Evolutionary conservation across 2,329 filamentous ascomycete genomes (phyloP), one percentile per base, ranked within the genome.

Genomic region (Gremmenia infestans): DNA sequence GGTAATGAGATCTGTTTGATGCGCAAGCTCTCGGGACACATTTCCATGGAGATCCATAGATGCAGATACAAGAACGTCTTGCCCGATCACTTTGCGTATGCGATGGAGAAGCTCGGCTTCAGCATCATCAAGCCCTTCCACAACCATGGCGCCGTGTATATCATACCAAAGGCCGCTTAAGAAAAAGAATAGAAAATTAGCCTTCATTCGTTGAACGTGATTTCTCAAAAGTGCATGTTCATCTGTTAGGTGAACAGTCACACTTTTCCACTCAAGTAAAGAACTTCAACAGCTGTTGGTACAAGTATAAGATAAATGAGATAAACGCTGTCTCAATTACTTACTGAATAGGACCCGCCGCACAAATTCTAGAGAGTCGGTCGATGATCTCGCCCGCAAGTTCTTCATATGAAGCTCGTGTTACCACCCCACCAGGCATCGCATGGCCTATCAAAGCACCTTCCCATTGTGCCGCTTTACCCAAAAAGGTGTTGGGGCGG

Each of bases 11-110:
- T 81, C 79, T 2, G 72, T 73, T 68, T 75, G 72, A 58, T 81
- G 77, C 2, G 70, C 77, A 14, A 81, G 68, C 42, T 73, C 68
- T 5, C 72, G 70, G 8, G 78, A 80, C 7, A 81, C 78, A 59
- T 81, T 81, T 3, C 79, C 79, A 62, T 81, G 79, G 17, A 81
- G 68, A 61, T 81, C 79, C 78, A 81, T 81, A 0, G 77, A 80
- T 0, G 79, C 76, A 1, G 78, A 80, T 5, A 81, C 75, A 12
- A 81, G 55, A 7, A 77, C 75, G 19, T 73, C 63, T 0, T 72
- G 65, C 0, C 79, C 78, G 19, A 80, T 72, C 3, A 79, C 73
- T 0, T 49, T 56, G 2, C 78, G 71, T 12, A 79, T 72, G 0
- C 77, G 74, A 12, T 66, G 64, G 19, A 81, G 68, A 28, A 81